Evolutionary conservation across 2,329 filamentous ascomycete genomes (phyloP).

Genomic region (Zasmidium citrigriseum): DNA sequence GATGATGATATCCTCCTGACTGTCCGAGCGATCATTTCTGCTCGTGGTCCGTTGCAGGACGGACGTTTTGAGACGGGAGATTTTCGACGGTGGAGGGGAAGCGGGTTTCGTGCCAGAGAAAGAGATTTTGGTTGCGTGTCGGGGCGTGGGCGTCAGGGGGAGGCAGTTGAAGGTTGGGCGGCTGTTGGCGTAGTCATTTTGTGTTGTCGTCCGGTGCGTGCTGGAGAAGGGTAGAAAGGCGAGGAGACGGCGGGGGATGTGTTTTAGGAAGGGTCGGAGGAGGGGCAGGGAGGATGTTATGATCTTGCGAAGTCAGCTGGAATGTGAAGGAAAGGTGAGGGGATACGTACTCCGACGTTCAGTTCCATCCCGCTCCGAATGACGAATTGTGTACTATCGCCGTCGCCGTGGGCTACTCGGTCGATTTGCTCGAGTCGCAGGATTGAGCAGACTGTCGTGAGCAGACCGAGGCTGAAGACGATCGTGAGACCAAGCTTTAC

Average conservation of each 20-base stretch:
- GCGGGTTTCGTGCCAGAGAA: neutral
- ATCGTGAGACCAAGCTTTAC: constrained; percentile 19
- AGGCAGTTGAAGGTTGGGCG: neutral
- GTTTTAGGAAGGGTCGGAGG: constrained; percentile 15
- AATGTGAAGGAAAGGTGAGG: neutral
- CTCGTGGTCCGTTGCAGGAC: too few species aligned
- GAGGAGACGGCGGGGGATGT: constrained; percentile 15
- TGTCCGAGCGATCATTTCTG: too few species aligned
- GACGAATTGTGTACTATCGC: constrained; percentile 18
- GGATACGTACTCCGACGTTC: constrained; percentile 17
- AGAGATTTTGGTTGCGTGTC: neutral
- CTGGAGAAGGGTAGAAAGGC: constrained; percentile 12
- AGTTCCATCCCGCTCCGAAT: constrained; percentile 18
- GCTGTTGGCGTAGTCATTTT: neutral
- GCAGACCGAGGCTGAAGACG: constrained; percentile 18
- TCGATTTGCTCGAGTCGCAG: constrained; percentile 19
- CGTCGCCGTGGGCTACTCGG: constrained; percentile 18
- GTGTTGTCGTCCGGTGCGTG: neutral
- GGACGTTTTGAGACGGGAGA: neutral
- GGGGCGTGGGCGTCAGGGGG: neutral
- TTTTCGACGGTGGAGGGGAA: neutral
- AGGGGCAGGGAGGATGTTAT: constrained; percentile 24
- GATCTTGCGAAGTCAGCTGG: constrained; percentile 9
- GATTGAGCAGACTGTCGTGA: constrained; percentile 18
- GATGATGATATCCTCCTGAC: neutral